Evolutionary conservation across 805 yeast genomes (phyloP).

Genomic region (Yamadazyma scolyti): DNA sequence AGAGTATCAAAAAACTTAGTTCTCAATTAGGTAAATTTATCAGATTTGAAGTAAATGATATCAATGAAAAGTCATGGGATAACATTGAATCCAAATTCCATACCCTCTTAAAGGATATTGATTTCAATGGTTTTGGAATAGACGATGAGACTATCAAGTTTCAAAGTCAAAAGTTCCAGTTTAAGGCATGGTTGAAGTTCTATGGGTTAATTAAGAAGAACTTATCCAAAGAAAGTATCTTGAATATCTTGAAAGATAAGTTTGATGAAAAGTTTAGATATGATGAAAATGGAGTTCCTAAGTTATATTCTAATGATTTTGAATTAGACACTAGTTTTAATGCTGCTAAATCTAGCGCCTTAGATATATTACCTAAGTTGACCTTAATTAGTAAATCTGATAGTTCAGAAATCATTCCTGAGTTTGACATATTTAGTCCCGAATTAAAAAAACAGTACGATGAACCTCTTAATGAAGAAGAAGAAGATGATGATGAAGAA

Average conservation of each 20-base stretch:
- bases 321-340: constrained; percentile 69
- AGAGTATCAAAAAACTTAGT: constrained; percentile 44
- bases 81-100: constrained; percentile 44
- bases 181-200: constrained; percentile 63
- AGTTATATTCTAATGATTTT: constrained; percentile 67
- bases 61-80: constrained; percentile 61
- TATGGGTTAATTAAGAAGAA: constrained; percentile 56
- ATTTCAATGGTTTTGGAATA: constrained; percentile 70
- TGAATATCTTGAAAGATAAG: constrained; percentile 64
- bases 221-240: constrained; percentile 62
- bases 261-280: constrained; percentile 84
- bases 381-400: constrained; percentile 51
- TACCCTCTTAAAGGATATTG: constrained; percentile 25
- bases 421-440: constrained; percentile 39
- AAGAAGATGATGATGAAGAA: constrained; percentile 23
- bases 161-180: constrained; percentile 43
- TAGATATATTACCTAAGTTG: constrained; percentile 55
- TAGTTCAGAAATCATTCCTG: constrained; percentile 60
- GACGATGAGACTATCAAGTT: constrained; percentile 35
- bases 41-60: constrained; percentile 44
- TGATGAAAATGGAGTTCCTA: constrained; percentile 78
- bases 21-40: constrained; percentile 49
- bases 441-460: constrained; percentile 18
- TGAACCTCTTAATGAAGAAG: constrained; percentile 22
- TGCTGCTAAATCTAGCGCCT: constrained; percentile 56